phyloP scores from a whole-genome alignment of 768 basidiomycete species.

The Leccinum broughii region DNA sequence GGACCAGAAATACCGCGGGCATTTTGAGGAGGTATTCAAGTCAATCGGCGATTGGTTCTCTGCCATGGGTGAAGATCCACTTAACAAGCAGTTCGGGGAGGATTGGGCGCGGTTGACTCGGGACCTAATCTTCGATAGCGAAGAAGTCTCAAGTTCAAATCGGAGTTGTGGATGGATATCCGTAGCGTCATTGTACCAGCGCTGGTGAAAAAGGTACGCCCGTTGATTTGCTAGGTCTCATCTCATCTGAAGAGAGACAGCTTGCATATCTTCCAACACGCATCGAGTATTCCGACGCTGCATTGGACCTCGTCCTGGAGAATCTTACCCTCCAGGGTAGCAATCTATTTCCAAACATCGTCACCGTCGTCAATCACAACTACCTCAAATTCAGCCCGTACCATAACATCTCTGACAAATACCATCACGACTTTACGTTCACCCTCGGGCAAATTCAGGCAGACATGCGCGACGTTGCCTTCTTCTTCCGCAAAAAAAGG shows the following conservation, averaged over 20 bases:
- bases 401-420: conserved; percentile 49
- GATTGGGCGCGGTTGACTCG: conserved; percentile 81
- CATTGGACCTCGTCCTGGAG: conserved; percentile 88
- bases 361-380: conserved; percentile 76
- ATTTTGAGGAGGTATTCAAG: conserved; percentile 81
- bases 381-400: conserved; percentile 86
- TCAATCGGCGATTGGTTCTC: conserved; percentile 76
- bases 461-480: conserved; percentile 91
- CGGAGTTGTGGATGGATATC: conserved; percentile 86
- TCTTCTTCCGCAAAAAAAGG: conserved; percentile 89
- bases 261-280: conserved; percentile 85
- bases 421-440: conserved; percentile 72
- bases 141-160: conserved; percentile 86
- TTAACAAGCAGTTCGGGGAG: conserved; percentile 78
- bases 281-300: conserved; percentile 89
- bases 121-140: conserved; percentile 74
- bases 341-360: conserved; percentile 85
- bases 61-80: conserved; percentile 81
- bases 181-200: conserved; percentile 78
- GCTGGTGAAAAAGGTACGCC: conserved; percentile 67
- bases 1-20: conserved; percentile 65
- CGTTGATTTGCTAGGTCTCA: not conserved
- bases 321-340: conserved; percentile 86
- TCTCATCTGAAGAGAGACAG: conserved; percentile 31
- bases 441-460: conserved; percentile 86